Percentiles rank a stretch among this genome's conserved stretches.
These are phyloP conservation scores for Cyclotella sp. DNA, from an alignment of 108 stramenopile species.

Conservation along the genomic window DNA sequence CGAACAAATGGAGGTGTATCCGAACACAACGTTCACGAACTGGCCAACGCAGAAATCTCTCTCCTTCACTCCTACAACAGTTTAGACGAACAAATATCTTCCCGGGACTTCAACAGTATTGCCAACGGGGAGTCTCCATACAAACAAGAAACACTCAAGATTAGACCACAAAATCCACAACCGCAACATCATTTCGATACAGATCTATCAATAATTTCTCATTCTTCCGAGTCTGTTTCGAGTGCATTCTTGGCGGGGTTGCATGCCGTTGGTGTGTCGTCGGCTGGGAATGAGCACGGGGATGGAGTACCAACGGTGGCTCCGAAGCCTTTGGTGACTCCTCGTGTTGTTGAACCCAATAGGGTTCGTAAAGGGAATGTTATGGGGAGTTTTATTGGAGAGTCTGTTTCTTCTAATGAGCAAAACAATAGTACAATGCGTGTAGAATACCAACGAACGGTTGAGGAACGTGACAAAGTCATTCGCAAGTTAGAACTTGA, in stretches of 20 bases:
- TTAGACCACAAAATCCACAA: constrained; percentile 20
- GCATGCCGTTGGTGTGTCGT: constrained; percentile 2
- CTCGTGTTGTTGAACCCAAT: background rate
- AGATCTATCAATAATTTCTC: constrained; percentile 30
- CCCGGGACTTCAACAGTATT: background rate
- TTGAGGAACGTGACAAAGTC: constrained; percentile 16
- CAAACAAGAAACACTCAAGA: background rate
- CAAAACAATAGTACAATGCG: background rate
- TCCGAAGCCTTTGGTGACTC: constrained; percentile 4
- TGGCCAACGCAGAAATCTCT: background rate
- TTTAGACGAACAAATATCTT: constrained; percentile 7
- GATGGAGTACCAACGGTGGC: constrained; percentile 6
- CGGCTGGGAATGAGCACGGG: background rate
- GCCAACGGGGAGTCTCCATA: background rate
- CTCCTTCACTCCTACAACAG: constrained; percentile 10
- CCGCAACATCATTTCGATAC: constrained; percentile 31
- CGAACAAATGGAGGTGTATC: background rate
- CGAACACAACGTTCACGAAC: background rate
- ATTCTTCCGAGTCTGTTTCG: constrained; percentile 20
- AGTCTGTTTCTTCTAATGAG: constrained; percentile 8
- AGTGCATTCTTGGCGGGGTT: constrained; percentile 27
- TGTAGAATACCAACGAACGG: background rate
- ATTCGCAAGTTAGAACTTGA: constrained; percentile 21
- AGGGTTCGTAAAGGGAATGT: background rate
- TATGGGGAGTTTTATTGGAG: background rate